phyloP scores from a whole-genome alignment of 2,329 filamentous ascomycete genomes.

The Pseudocercospora eumusae region DNA sequence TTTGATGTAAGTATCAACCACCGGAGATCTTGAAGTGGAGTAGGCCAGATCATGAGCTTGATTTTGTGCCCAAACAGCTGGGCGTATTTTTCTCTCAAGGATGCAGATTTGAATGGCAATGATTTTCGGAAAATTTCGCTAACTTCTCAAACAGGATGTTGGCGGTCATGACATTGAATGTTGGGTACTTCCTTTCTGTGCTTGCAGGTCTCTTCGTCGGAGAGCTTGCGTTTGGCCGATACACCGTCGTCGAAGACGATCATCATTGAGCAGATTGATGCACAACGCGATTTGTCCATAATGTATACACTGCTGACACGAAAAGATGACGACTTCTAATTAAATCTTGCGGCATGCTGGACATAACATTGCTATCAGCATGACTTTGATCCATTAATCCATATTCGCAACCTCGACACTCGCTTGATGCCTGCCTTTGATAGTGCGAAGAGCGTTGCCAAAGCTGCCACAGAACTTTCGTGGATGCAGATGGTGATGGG shows the following conservation, averaged over 20 bases:
- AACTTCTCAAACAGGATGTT: slow-evolving; percentile 68
- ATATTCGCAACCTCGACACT: background rate
- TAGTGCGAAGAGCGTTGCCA: background rate
- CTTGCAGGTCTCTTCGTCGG: slow-evolving; percentile 80
- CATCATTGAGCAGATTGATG: slow-evolving; percentile 31
- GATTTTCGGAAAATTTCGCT: background rate
- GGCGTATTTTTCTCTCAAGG: background rate
- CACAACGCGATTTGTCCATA: background rate
- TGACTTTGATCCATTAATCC: too few relatives aligned
- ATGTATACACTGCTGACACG: background rate
- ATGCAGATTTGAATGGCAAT: background rate
- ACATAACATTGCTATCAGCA: background rate
- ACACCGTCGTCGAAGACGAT: slow-evolving; percentile 51
- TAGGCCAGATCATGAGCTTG: background rate
- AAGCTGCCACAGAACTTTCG: too few relatives aligned
- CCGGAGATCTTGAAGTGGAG: background rate
- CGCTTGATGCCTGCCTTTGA: background rate
- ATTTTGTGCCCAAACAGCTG: background rate
- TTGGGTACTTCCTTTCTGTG: slow-evolving; percentile 82
- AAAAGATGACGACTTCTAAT: background rate
- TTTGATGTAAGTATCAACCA: slow-evolving; percentile 68
- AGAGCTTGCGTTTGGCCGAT: slow-evolving; percentile 77
- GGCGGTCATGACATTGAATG: slow-evolving; percentile 86
- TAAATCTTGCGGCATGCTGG: background rate
- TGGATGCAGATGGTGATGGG: too few relatives aligned